Evolutionary conservation across 805 yeast species (phyloP), one percentile per base, ranked within the genome.

Genomic region (Debaryomyces hansenii): DNA sequence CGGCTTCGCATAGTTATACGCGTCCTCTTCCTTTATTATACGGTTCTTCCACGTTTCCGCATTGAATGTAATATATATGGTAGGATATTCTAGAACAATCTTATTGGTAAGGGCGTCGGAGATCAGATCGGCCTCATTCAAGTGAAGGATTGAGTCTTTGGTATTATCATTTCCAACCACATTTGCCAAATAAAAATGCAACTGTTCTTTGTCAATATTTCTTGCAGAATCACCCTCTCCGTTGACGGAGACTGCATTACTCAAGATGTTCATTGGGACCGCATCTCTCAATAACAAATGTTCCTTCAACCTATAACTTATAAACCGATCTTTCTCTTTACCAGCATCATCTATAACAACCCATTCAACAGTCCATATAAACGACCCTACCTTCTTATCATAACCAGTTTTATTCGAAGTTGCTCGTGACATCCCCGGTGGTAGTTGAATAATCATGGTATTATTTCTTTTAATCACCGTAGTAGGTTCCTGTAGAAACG

Each of bases 311-410:
- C 75, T 67, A 47, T 59, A 75, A 47, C 77, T 76, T n/a, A 75
- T 50, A 46, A 76, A 73, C n/a, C 63, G 58, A 14, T 64, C 59
- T 7, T 55, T 31, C 16, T 64, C 66, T 3, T 44, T 33, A 1
- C 59, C 66, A 4, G 60, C 53, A 10, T 60, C 58, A 11, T 62
- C 64, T 4, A 78, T 61, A 2, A 83, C 49, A 0, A 79, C 59
- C 87, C 90, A 86, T 60, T 90, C 96, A 0, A 90, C 65, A 0
- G 95, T 84, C 97, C 97, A 90, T 14, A 78, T 78, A 60, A 78
- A 89, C 6, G 77, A 61, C 42, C 82, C 79, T 49, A 73, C 66
- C 49, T 76, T 76, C 59, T 80, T 79, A 60, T 89, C 91, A 75
- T 82, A 87, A 3, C 83, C 82, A 0, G 90, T 78, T 54, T 82